These are phyloP conservation scores for Corynespora cassiicola DNA, from an alignment of 2,329 filamentous ascomycete genomes.

Conservation along the genomic window DNA sequence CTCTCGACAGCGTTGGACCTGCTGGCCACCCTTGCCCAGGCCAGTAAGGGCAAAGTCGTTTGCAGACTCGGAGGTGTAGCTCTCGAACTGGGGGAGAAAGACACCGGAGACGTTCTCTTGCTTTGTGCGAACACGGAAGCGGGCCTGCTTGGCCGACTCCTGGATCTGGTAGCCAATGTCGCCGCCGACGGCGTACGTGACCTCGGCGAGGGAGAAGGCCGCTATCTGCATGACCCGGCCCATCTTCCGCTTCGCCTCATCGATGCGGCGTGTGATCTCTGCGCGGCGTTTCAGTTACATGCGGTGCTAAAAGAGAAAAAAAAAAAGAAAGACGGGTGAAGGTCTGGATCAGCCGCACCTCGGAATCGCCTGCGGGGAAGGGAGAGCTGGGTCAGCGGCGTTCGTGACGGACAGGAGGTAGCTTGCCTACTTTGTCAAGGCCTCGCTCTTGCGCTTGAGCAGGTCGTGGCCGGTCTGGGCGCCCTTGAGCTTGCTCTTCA, in stretches of 20 bases:
- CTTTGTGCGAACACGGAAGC: slow-evolving; percentile 91
- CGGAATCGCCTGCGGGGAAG: slow-evolving; percentile 74
- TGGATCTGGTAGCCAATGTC: slow-evolving; percentile 96
- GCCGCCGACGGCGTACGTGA: slow-evolving; percentile 94
- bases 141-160: slow-evolving; percentile 90
- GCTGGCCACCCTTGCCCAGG: slow-evolving; percentile 94
- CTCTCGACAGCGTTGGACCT: slow-evolving; percentile 92
- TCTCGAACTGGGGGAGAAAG: slow-evolving; percentile 90
- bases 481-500: slow-evolving; percentile 97
- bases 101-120: slow-evolving; percentile 99
- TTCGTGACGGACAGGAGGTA: slow-evolving; percentile 4
- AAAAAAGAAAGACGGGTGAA: too few species aligned
- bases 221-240: slow-evolving; percentile 99
- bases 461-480: slow-evolving; percentile 82
- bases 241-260: slow-evolving; percentile 99
- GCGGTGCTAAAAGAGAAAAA: slow-evolving; percentile 6
- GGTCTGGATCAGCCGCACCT: slow-evolving; percentile 63
- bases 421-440: slow-evolving; percentile 82
- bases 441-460: slow-evolving; percentile 97
- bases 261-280: slow-evolving; percentile 95
- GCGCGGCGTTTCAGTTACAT: slow-evolving; percentile 30
- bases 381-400: slow-evolving; percentile 23
- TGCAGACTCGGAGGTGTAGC: slow-evolving; percentile 84
- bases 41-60: slow-evolving; percentile 97
- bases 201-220: slow-evolving; percentile 95